A percentile compares a stretch with the other conserved stretches of the same genome.
Evolutionary conservation across 2,329 filamentous ascomycete species (phyloP).

Genomic region (Cercospora sp.): DNA sequence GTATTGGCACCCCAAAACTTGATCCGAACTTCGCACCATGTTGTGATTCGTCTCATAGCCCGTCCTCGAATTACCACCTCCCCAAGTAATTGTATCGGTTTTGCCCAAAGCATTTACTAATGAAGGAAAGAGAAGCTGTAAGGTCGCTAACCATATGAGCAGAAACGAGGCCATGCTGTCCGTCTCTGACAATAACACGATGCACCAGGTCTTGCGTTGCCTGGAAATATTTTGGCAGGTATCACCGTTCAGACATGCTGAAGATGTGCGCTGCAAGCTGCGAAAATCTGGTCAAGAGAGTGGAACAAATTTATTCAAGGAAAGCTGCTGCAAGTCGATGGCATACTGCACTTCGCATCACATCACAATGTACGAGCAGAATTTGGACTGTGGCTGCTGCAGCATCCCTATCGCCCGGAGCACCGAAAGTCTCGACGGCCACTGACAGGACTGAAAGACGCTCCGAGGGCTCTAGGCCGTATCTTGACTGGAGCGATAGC

Average conservation of each 20-base stretch:
- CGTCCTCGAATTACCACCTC: conserved; percentile 12
- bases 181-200: background rate
- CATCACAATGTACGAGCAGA: background rate
- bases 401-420: background rate
- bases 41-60: conserved; percentile 18
- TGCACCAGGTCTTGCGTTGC: background rate
- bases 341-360: background rate
- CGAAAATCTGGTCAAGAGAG: background rate
- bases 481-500: background rate
- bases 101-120: conserved; percentile 4
- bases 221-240: background rate
- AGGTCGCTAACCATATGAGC: background rate
- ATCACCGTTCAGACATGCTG: background rate
- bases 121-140: background rate
- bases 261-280: background rate
- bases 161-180: background rate
- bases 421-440: background rate
- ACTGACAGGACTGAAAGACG: background rate
- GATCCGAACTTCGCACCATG: background rate
- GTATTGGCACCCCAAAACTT: background rate
- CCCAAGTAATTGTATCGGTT: conserved; percentile 18
- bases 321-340: background rate
- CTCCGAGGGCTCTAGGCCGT: background rate
- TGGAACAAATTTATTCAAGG: background rate
- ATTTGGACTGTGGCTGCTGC: background rate